Base-by-base conservation (phyloP, 768 basidiomycete genomes). In the Hydnomerulius pinastri region DNA sequence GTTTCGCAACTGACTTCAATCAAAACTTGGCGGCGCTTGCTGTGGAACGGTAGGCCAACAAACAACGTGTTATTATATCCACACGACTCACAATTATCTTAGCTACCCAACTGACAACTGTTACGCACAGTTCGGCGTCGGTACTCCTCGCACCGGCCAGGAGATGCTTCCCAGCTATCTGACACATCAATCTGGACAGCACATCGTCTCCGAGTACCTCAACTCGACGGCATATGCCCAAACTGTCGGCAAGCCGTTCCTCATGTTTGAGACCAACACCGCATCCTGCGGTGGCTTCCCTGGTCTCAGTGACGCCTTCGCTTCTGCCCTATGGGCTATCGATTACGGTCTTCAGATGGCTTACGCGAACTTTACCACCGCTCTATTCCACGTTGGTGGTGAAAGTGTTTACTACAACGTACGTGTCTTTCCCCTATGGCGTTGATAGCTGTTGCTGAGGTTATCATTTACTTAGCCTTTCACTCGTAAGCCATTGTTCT, bases 91-190 rank as follows among this genome's bases (percentile, higher is more conserved):
- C 66, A 29, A 43, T 55, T 39, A 21, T 45, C 29, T 5, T 46
- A 84, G 83, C 50, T 84, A 85, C 51, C 81, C 80, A 8, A 71
- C 69, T 7, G 77, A 86, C 66, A 88, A 87, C 54, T 89, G 86
- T 54, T 77, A 70, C 20, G 79, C 77, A 5, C 63, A 71, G 48
- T 84, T 70, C 46, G 71, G 71, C 5, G 68, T 71, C 17, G 81
- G 79, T 2, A 51, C 54, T 0, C 59, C 63, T 25, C 59, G 66
- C 28, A 66, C 74, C 51, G 77, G 77, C 6, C 82, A 82, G 56
- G 60, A 63, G 12, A 62, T 73, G 15, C 81, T 90, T 61, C 64
- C 76, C 1, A 53, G 58, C 27, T 62, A 41, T 38, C 74, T 91
- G 30, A 80, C 72, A 25, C 90, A 92, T 61, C 70, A 75, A 3